These are phyloP conservation scores for Candida fluviatilis DNA, from an alignment of 805 yeast species.

Conservation along the genomic window DNA sequence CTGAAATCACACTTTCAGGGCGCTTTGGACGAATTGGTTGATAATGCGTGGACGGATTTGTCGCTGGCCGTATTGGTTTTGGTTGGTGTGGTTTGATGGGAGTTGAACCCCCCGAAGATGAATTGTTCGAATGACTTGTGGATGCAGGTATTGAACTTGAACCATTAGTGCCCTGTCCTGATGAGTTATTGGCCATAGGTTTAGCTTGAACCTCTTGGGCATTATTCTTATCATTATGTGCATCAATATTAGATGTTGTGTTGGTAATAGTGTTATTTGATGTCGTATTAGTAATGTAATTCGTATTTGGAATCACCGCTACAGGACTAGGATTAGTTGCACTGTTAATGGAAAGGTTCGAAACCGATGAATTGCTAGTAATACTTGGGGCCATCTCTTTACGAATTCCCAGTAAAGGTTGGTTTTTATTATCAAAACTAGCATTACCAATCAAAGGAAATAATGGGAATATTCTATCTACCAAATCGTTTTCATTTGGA, in stretches of 20 bases:
- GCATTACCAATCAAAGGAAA: constrained; percentile 38
- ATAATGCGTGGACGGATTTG: constrained; percentile 12
- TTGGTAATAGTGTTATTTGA: constrained; percentile 1
- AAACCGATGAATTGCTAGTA: background rate
- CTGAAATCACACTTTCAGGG: constrained; percentile 39
- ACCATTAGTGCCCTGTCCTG: background rate
- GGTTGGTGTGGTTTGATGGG: constrained; percentile 16
- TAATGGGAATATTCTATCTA: constrained; percentile 37
- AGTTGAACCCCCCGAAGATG: constrained; percentile 1
- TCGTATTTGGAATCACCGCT: background rate
- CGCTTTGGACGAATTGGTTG: constrained; percentile 27
- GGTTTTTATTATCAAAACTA: constrained; percentile 30
- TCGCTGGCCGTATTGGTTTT: constrained; percentile 16
- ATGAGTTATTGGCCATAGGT: background rate
- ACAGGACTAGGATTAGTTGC: background rate
- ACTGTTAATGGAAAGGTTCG: constrained; percentile 10
- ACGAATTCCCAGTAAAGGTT: constrained; percentile 31
- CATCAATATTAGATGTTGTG: background rate
- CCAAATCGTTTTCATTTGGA: constrained; percentile 20
- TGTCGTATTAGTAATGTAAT: background rate
- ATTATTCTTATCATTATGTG: too few species aligned
- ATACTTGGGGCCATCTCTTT: constrained; percentile 1
- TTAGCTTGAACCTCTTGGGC: background rate
- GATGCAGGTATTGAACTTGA: background rate
- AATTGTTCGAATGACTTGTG: background rate